Percentiles rank a stretch among this genome's conserved stretches.
These are phyloP conservation scores for Trifolium repens DNA, from an alignment of 306 rosid genomes.

Conservation along the genomic window DNA sequence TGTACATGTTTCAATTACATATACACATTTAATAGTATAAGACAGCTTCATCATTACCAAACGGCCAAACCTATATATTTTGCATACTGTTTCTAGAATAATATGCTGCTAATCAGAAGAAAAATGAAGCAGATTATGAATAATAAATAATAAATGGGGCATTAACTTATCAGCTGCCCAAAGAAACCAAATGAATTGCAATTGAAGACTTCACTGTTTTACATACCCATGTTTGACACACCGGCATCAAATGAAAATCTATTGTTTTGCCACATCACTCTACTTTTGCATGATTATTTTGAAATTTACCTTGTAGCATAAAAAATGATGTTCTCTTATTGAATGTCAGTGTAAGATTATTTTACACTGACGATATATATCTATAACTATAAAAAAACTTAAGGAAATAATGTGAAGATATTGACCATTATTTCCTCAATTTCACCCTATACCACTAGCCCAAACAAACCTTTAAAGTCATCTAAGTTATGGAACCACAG, in stretches of 20 bases:
- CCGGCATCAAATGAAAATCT: conserved; percentile 44
- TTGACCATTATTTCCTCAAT: background rate
- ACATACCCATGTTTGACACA: too few relatives aligned
- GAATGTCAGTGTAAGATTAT: too few relatives aligned
- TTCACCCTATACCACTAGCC: background rate
- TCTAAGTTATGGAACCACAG: background rate
- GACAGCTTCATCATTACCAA: conserved; percentile 23
- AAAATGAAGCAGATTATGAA: conserved; percentile 7
- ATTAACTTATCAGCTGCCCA: conserved; percentile 26
- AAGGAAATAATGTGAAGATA: too few relatives aligned
- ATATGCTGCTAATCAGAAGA: conserved; percentile 37
- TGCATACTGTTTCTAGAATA: conserved; percentile 39
- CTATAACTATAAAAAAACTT: too few relatives aligned
- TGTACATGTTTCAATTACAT: conserved; percentile 25
- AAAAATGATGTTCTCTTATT: too few relatives aligned
- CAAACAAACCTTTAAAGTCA: background rate
- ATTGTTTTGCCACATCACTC: conserved; percentile 48
- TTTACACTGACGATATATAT: too few relatives aligned
- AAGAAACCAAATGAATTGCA: conserved; percentile 40
- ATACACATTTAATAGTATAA: conserved; percentile 19
- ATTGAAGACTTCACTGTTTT: conserved; percentile 33
- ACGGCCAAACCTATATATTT: conserved; percentile 31
- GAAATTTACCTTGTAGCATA: too few relatives aligned
- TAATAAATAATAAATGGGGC: conserved; percentile 18
- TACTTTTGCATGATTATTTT: too few relatives aligned